Conservation (phyloP, 2,329 filamentous ascomycete genomes). For the Dactylellina leptospora region DNA sequence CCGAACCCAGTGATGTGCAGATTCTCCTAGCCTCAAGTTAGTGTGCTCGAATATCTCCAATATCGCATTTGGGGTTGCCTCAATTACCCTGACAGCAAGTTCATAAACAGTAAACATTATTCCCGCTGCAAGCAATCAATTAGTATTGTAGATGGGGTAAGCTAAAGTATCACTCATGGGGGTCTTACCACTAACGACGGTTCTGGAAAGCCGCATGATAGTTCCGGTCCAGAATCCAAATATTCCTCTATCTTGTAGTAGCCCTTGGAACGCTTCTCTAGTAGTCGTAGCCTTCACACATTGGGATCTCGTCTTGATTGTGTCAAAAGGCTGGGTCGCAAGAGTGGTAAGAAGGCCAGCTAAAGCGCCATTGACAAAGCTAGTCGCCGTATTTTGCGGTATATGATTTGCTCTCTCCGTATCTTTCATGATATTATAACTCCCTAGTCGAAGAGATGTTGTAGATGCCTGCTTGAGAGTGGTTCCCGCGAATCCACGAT, state of each 20-base stretch:
- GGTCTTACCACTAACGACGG: slow-evolving; percentile 68
- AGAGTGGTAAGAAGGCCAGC: slow-evolving; percentile 71
- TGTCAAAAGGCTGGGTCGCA: slow-evolving; percentile 70
- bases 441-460: slow-evolving; percentile 64
- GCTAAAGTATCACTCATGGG: slow-evolving; percentile 59
- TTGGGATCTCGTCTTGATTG: slow-evolving; percentile 71
- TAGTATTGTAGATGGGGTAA: slow-evolving; percentile 60
- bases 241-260: slow-evolving; percentile 68
- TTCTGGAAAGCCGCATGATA: slow-evolving; percentile 72
- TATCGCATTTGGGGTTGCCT: background rate
- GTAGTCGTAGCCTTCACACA: slow-evolving; percentile 69
- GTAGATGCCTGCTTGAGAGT: slow-evolving; percentile 65
- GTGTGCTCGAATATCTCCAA: background rate
- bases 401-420: slow-evolving; percentile 58
- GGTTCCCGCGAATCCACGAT: slow-evolving; percentile 63
- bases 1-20: slow-evolving; percentile 37
- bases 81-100: slow-evolving; percentile 25
- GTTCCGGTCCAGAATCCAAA: slow-evolving; percentile 73
- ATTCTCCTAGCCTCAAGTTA: slow-evolving; percentile 22
- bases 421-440: slow-evolving; percentile 64
- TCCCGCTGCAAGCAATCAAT: slow-evolving; percentile 2
- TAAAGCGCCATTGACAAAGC: slow-evolving; percentile 70
- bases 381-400: slow-evolving; percentile 65
- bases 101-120: slow-evolving; percentile 38
- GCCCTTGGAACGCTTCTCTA: slow-evolving; percentile 66